These are phyloP conservation scores for Solanum piurae DNA, from an alignment of 257 asterid genomes.

Conservation along the genomic window DNA sequence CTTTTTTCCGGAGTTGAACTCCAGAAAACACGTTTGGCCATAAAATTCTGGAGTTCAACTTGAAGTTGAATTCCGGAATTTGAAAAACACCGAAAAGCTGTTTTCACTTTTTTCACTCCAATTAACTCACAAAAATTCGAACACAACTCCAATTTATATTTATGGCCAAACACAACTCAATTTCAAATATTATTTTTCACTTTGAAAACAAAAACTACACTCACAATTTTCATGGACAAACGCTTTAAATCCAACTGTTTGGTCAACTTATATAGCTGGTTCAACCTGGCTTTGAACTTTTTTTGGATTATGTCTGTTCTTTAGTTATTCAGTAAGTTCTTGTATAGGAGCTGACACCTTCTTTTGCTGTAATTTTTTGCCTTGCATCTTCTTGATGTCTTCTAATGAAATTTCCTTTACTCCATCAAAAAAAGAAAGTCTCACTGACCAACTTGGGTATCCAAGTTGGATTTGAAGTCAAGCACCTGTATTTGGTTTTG, in stretches of 20 bases:
- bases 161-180: background rate
- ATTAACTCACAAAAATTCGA: background rate
- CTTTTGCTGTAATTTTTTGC: background rate
- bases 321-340: background rate
- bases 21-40: background rate
- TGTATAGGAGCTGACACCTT: background rate
- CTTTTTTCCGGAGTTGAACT: background rate
- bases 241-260: background rate
- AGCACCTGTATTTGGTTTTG: background rate
- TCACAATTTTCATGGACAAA: background rate
- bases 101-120: background rate
- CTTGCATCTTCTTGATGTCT: background rate
- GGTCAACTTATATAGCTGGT: background rate
- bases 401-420: background rate
- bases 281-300: background rate
- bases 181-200: background rate
- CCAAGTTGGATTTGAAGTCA: background rate
- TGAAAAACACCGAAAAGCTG: background rate
- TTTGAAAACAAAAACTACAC: background rate
- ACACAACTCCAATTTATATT: background rate
- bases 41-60: too few species aligned
- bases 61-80: too few species aligned
- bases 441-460: background rate
- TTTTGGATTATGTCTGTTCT: background rate
- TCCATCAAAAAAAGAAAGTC: background rate